A percentile compares a stretch with the other conserved stretches of the same genome.
phyloP scores from a whole-genome alignment of 2,329 filamentous ascomycete species.

The Microsporum audouinii region DNA sequence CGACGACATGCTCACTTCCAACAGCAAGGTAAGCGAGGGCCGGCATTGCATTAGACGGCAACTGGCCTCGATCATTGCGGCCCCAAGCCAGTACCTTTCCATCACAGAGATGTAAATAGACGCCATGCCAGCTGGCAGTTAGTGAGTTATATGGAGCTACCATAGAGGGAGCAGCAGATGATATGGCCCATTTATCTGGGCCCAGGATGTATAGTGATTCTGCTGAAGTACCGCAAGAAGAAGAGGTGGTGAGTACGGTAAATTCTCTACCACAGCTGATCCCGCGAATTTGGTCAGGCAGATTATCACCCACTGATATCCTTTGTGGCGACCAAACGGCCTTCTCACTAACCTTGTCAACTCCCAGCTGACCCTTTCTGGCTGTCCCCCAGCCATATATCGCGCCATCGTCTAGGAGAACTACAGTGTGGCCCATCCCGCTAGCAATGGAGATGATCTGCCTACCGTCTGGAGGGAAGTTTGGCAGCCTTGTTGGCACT shows the following conservation, averaged over 20 bases:
- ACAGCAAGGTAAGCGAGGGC: slow-evolving; percentile 47
- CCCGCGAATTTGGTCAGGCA: slow-evolving; percentile 44
- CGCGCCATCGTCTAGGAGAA: slow-evolving; percentile 60
- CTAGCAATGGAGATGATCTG: slow-evolving; percentile 56
- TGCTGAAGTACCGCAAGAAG: slow-evolving; percentile 34
- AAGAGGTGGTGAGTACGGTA: slow-evolving; percentile 53
- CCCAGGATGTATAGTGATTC: slow-evolving; percentile 54
- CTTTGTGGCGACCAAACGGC: slow-evolving; percentile 50
- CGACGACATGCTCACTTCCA: slow-evolving; percentile 84
- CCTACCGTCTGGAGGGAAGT: slow-evolving; percentile 53
- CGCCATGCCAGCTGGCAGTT: slow-evolving; percentile 68
- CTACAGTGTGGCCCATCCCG: slow-evolving; percentile 66
- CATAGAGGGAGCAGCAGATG: slow-evolving; percentile 44
- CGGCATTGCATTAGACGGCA: slow-evolving; percentile 54
- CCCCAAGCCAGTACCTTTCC: slow-evolving; percentile 63
- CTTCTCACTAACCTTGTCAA: slow-evolving; percentile 35
- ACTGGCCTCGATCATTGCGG: slow-evolving; percentile 71
- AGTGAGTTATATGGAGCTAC: slow-evolving; percentile 55
- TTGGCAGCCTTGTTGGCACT: slow-evolving; percentile 40
- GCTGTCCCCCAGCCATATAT: slow-evolving; percentile 83
- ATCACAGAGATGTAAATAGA: slow-evolving; percentile 57
- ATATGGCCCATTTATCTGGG: slow-evolving; percentile 59
- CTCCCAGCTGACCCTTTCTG: slow-evolving; percentile 72
- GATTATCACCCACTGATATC: slow-evolving; percentile 30
- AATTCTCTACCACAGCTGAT: slow-evolving; percentile 78